A percentile compares a stretch with the other conserved stretches of the same genome.
phyloP scores from a whole-genome alignment of 2,329 filamentous ascomycete genomes.

The Penicillium psychrosexuale region DNA sequence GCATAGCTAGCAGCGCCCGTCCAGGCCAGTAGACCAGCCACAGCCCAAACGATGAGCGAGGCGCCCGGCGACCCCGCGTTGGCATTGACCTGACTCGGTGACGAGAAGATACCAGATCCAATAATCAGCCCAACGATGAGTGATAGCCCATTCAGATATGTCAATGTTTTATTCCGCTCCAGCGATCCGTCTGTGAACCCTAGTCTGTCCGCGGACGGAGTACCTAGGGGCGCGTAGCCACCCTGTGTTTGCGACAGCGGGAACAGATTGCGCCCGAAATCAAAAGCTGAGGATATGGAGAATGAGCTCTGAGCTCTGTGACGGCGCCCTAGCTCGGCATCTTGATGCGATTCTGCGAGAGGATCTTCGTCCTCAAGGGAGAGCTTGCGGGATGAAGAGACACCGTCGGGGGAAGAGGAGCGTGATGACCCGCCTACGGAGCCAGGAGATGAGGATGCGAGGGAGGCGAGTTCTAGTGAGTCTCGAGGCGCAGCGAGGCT shows the following conservation, averaged over 20 bases:
- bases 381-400: slow-evolving; percentile 85
- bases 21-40: slow-evolving; percentile 92
- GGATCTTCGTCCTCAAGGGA: slow-evolving; percentile 87
- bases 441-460: slow-evolving; percentile 76
- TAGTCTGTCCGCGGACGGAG: slow-evolving; percentile 60
- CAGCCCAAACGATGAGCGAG: slow-evolving; percentile 82
- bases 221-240: slow-evolving; percentile 82
- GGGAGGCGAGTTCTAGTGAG: slow-evolving; percentile 91
- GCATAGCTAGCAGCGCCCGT: slow-evolving; percentile 94
- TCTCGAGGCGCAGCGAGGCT: slow-evolving; percentile 61
- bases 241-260: slow-evolving; percentile 79
- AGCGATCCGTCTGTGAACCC: slow-evolving; percentile 65
- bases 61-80: slow-evolving; percentile 91
- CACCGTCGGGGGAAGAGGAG: slow-evolving; percentile 73
- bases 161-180: slow-evolving; percentile 94
- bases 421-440: slow-evolving; percentile 64
- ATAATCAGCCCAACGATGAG: slow-evolving; percentile 92
- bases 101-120: slow-evolving; percentile 93
- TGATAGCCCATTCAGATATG: slow-evolving; percentile 88
- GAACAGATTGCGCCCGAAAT: slow-evolving; percentile 90
- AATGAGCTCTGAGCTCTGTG: slow-evolving; percentile 64
- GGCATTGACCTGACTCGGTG: slow-evolving; percentile 84
- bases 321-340: slow-evolving; percentile 52
- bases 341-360: slow-evolving; percentile 51
- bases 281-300: slow-evolving; percentile 89